phyloP scores from a whole-genome alignment of 2,329 filamentous ascomycete species.

The Claviceps quebecensis region DNA sequence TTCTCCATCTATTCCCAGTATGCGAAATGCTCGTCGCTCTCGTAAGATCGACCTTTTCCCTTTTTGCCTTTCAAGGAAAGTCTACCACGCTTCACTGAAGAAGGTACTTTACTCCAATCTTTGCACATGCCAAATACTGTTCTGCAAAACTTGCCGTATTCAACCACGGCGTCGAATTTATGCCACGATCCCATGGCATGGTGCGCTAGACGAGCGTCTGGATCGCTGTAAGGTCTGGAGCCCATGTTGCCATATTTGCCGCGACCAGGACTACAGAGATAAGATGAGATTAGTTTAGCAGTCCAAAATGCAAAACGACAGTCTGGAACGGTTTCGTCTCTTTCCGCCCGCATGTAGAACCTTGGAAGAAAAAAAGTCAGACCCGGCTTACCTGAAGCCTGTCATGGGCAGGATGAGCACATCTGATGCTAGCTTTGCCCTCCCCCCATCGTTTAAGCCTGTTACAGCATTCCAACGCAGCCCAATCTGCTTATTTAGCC shows the following conservation, averaged over 20 bases:
- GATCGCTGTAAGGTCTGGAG: slow-evolving; percentile 10
- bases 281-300: background rate
- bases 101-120: slow-evolving; percentile 11
- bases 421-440: slow-evolving; percentile 10
- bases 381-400: slow-evolving; percentile 11
- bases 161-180: slow-evolving; percentile 9
- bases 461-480: slow-evolving; percentile 13
- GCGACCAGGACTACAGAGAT: slow-evolving; percentile 9
- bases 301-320: background rate
- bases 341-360: no score
- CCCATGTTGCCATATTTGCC: slow-evolving; percentile 13
- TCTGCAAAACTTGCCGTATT: slow-evolving; percentile 13
- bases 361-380: no score
- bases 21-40: background rate
- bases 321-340: no score
- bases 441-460: slow-evolving; percentile 11
- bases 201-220: slow-evolving; percentile 11
- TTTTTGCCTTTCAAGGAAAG: background rate
- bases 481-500: slow-evolving; percentile 9
- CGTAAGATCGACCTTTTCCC: background rate
- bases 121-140: slow-evolving; percentile 11
- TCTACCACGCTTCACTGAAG: background rate
- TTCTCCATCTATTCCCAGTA: background rate
- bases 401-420: slow-evolving; percentile 12
- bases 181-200: slow-evolving; percentile 13